These are phyloP conservation scores for Chamaecrista fasciculata DNA, from an alignment of 306 rosid species.

Conservation along the genomic window DNA sequence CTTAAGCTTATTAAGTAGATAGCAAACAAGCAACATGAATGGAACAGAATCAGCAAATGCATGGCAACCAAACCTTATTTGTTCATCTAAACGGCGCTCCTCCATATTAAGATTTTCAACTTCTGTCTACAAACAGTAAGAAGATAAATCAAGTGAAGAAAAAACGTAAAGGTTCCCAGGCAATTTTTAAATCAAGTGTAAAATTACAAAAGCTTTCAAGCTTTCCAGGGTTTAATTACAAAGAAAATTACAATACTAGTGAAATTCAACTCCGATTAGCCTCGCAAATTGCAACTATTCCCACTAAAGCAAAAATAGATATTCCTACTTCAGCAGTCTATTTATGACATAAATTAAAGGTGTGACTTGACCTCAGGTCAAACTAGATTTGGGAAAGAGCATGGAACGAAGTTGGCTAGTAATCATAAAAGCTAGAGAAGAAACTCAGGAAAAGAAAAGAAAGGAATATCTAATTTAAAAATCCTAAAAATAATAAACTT, in stretches of 20 bases:
- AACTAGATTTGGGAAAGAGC: slow-evolving; percentile 3
- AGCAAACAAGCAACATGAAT: slow-evolving; percentile 8
- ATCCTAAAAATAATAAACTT: slow-evolving; percentile 7
- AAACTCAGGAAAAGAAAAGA: background rate
- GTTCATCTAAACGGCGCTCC: slow-evolving; percentile 72
- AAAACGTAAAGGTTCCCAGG: background rate
- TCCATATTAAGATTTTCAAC: slow-evolving; percentile 73
- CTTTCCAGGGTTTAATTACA: slow-evolving; percentile 18
- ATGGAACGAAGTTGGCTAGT: background rate
- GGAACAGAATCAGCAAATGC: slow-evolving; percentile 27
- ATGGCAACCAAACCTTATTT: slow-evolving; percentile 64
- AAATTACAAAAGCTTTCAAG: background rate
- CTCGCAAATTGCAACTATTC: slow-evolving; percentile 6
- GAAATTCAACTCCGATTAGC: slow-evolving; percentile 20
- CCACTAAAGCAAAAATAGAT: slow-evolving; percentile 21
- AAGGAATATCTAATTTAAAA: background rate
- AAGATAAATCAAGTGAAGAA: slow-evolving; percentile 23
- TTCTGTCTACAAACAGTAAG: slow-evolving; percentile 62
- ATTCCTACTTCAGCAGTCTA: slow-evolving; percentile 4
- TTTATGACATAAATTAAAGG: background rate
- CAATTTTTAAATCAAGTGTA: slow-evolving; percentile 8
- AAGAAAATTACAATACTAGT: background rate
- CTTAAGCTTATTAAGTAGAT: slow-evolving; percentile 26
- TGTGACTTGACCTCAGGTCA: background rate
- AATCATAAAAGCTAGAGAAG: background rate